These are phyloP conservation scores for Ceratocystis huliohia DNA, from an alignment of 2,329 filamentous ascomycete species.

Conservation along the genomic window DNA sequence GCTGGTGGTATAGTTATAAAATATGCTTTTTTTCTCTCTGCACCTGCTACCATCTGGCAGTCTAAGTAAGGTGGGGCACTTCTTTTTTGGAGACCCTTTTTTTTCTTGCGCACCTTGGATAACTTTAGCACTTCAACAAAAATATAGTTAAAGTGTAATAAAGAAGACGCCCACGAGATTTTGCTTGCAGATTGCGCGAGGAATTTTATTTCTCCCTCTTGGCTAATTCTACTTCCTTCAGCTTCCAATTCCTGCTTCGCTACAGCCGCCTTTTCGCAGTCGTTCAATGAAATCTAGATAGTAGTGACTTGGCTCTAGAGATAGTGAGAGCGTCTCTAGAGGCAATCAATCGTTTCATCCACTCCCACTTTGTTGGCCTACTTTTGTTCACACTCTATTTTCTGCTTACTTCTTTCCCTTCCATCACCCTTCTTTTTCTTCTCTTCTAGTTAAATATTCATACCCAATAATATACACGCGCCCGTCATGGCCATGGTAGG, in stretches of 20 bases:
- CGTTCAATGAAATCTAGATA: constrained; percentile 53
- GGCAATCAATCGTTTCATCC: constrained; percentile 36
- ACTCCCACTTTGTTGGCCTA: not conserved
- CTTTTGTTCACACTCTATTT: not conserved
- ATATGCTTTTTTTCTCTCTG: no score
- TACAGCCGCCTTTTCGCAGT: not conserved
- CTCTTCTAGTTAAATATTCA: constrained; percentile 32
- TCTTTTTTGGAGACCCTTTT: constrained; percentile 6
- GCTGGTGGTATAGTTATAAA: not conserved
- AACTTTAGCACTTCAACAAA: not conserved
- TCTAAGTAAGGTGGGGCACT: not conserved
- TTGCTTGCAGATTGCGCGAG: no score
- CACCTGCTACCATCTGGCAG: not conserved
- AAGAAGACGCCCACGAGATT: no score
- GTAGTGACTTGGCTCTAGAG: constrained; percentile 60
- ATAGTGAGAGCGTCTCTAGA: constrained; percentile 67
- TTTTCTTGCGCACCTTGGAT: constrained; percentile 6
- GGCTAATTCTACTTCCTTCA: not conserved
- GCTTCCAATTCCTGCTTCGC: not conserved
- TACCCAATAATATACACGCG: constrained; percentile 28
- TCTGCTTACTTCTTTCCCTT: not conserved
- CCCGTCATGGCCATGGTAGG: constrained; percentile 30
- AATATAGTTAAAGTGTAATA: no score
- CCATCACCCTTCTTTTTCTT: not conserved
- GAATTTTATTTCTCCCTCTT: constrained; percentile 8